Evolutionary conservation across 495 filamentous ascomycete species (phyloP), one percentile per base, ranked within the genome.

Genomic region (Aspergillus sclerotioniger): DNA sequence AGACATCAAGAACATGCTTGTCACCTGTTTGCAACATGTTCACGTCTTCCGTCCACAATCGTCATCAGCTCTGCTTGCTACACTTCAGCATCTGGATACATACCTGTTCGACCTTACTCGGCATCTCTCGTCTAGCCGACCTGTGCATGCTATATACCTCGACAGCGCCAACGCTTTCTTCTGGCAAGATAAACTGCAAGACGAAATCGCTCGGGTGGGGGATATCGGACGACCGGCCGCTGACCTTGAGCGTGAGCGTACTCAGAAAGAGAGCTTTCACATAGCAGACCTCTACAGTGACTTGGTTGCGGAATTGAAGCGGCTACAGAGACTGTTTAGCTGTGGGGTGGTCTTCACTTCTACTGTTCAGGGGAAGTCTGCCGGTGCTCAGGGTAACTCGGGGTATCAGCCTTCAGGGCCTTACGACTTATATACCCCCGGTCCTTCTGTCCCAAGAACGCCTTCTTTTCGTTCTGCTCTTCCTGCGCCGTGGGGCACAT

Each of bases 1-100:
- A 3, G 55, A 70, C 3, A 25, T 77, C 0, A 66, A 73, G 20
- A 51, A 61, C 19, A 55, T 77, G 39, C 37, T 81, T 37, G 46
- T 63, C 51, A 61, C 67, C 59, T 67, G 71, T 19, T 53, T 82
- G 16, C 68, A 80, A 44, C 72, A 82, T 62, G 66, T 82, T 60
- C 80, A 81, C 66, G 65, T 82, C 50, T 84, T 86, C 71, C 79
- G 75, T 6, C 83, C 83, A 0, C 75, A 83, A 50, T 80, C 81
- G 0, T 80, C 79, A 15, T 60, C 68, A 1, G 71, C 80, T 21
- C 67, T 86, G 0, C 69, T 84, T 1, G 73, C 81, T 17, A 87
- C 83, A 0, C 54, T 88, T 3, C 51, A 71, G 6, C 35, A 53
- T 12, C 65, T 89, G 2, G 70, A 77, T 25, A 37, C 53, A 1